These are phyloP conservation scores for Leptomonas seymouri DNA, from an alignment of 208 protist species.

Conservation along the genomic window DNA sequence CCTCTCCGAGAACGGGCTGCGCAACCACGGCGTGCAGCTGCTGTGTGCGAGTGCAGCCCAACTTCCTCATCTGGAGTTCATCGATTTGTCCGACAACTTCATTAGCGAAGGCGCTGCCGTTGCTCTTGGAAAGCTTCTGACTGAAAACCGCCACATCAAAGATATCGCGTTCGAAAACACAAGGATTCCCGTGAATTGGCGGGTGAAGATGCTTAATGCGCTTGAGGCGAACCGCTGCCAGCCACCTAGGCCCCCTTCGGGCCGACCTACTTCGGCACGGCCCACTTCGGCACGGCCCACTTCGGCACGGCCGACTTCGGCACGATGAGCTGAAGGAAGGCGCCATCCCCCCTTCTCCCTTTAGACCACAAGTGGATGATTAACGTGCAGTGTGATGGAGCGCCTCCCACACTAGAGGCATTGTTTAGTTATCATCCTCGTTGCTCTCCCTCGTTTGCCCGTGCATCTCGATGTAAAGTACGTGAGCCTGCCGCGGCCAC, in stretches of 20 bases:
- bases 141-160: slow-evolving; percentile 60
- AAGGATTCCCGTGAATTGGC: slow-evolving; percentile 81
- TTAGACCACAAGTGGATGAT: neutral
- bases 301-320: neutral
- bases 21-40: slow-evolving; percentile 72
- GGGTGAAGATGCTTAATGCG: slow-evolving; percentile 65
- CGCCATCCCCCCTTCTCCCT: slow-evolving; percentile 2
- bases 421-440: neutral
- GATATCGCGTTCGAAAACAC: slow-evolving; percentile 83
- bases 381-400: no score
- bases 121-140: slow-evolving; percentile 55
- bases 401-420: neutral
- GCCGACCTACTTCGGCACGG: no score
- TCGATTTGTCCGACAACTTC: slow-evolving; percentile 91
- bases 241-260: no score
- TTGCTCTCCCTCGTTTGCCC: neutral
- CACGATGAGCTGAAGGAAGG: slow-evolving; percentile 7
- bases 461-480: neutral
- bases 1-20: slow-evolving; percentile 85
- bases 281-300: no score
- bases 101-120: slow-evolving; percentile 88
- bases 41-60: slow-evolving; percentile 47
- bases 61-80: slow-evolving; percentile 62
- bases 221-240: slow-evolving; percentile 41
- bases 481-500: neutral